Percentiles rank a stretch among this genome's conserved stretches.
phyloP scores from a whole-genome alignment of 2,329 filamentous ascomycete species.

The Pezicula rhizophila region DNA sequence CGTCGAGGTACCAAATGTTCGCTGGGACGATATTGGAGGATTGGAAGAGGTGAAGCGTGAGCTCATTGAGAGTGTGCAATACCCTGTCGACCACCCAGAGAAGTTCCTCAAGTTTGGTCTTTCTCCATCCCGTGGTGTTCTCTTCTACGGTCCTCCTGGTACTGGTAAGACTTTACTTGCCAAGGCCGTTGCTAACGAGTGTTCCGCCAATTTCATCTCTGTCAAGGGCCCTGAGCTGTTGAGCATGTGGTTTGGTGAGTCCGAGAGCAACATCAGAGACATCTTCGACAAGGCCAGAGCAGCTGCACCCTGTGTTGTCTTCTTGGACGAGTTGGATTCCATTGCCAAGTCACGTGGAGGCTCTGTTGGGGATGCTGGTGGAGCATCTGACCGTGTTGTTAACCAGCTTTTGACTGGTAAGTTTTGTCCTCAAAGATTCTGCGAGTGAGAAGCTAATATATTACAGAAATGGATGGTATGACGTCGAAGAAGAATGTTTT shows the following conservation, averaged over 20 bases:
- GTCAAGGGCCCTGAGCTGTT: constrained; percentile 97
- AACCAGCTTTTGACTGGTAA: constrained; percentile 97
- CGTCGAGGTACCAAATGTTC: constrained; percentile 97
- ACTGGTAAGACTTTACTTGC: constrained; percentile 99
- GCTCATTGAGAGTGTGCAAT: constrained; percentile 97
- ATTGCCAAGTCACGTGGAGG: constrained; percentile 99
- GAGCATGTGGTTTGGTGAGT: constrained; percentile 99
- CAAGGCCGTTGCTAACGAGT: constrained; percentile 99
- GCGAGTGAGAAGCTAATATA: constrained; percentile 33
- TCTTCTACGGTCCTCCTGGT: constrained; percentile 98
- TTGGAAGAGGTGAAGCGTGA: constrained; percentile 98
- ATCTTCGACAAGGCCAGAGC: constrained; percentile 99
- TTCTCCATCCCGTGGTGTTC: constrained; percentile 92
- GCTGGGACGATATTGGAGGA: constrained; percentile 99
- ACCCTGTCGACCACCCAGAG: constrained; percentile 98
- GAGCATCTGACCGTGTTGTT: constrained; percentile 98
- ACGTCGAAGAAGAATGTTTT: constrained; percentile 99
- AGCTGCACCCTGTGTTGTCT: constrained; percentile 95
- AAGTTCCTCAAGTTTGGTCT: constrained; percentile 99
- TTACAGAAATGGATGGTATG: constrained; percentile 94
- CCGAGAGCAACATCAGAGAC: constrained; percentile 98
- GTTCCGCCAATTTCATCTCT: constrained; percentile 98
- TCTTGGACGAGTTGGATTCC: constrained; percentile 96
- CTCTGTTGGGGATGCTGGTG: constrained; percentile 90
- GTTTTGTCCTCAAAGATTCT: constrained; percentile 27